These are phyloP conservation scores for Vachellia pachyceras DNA, from an alignment of 306 rosid species.

Conservation along the genomic window DNA sequence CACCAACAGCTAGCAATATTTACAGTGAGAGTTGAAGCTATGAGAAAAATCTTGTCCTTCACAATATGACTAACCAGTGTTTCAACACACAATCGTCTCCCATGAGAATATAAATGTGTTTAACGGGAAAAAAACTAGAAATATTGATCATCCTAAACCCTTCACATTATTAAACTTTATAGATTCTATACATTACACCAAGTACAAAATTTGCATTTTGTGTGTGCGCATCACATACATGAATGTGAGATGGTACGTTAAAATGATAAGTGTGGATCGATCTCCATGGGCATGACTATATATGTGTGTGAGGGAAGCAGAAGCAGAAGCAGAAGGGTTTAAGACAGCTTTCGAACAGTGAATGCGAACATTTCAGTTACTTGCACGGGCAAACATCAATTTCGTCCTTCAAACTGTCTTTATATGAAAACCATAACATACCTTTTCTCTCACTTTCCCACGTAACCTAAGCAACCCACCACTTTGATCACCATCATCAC, in stretches of 20 bases:
- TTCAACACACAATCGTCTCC: too few species aligned
- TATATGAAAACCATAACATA: conserved; percentile 57
- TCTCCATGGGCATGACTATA: too few species aligned
- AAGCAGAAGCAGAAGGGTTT: conserved; percentile 43
- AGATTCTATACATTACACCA: too few species aligned
- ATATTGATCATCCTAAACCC: too few species aligned
- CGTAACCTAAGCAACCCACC: conserved; percentile 51
- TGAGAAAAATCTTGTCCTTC: too few species aligned
- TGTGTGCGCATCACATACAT: neutral
- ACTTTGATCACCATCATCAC: conserved; percentile 29
- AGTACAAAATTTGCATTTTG: neutral
- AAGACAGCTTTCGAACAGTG: conserved; percentile 51
- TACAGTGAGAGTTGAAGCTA: too few species aligned
- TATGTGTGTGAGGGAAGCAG: neutral
- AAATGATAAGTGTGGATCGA: too few species aligned
- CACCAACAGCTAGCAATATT: too few species aligned
- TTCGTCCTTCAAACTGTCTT: conserved; percentile 46
- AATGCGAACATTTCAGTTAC: conserved; percentile 50
- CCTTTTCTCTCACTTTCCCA: conserved; percentile 59
- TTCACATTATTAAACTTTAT: too few species aligned
- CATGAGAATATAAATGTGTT: too few species aligned
- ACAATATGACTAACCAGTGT: too few species aligned
- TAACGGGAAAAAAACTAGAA: neutral
- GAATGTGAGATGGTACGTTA: conserved; percentile 16
- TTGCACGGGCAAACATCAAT: conserved; percentile 49